Conservation (phyloP, 768 basidiomycete genomes). For the Lentinula boryana region DNA sequence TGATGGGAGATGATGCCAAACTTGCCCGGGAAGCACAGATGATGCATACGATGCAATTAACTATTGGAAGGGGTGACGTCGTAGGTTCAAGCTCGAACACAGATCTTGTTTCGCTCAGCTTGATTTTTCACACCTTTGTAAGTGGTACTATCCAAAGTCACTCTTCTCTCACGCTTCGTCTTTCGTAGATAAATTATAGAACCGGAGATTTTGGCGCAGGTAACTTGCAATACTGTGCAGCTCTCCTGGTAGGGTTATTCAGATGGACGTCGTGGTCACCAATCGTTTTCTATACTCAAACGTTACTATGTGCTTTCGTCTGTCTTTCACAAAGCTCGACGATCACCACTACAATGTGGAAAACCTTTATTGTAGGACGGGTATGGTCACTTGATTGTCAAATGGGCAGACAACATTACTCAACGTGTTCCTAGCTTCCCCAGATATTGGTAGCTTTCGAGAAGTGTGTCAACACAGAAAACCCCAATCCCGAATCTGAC, state of each 20-base stretch:
- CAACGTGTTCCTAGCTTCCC: constrained; percentile 44
- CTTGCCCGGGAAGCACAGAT: constrained; percentile 66
- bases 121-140: constrained; percentile 60
- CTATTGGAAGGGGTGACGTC: constrained; percentile 51
- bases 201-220: constrained; percentile 62
- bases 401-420: not conserved
- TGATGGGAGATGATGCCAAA: constrained; percentile 67
- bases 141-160: constrained; percentile 13
- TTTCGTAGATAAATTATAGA: constrained; percentile 47
- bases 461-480: constrained; percentile 40
- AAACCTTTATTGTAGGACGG: constrained; percentile 64
- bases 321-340: constrained; percentile 50
- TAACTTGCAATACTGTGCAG: constrained; percentile 43
- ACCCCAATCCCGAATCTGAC: constrained; percentile 46
- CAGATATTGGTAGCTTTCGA: constrained; percentile 51
- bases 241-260: constrained; percentile 48
- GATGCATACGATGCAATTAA: constrained; percentile 57
- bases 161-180: not conserved
- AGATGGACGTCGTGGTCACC: constrained; percentile 63
- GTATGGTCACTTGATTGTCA: constrained; percentile 33
- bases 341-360: constrained; percentile 47
- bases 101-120: constrained; percentile 58
- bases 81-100: constrained; percentile 48
- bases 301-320: constrained; percentile 56
- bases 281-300: constrained; percentile 59